Evolutionary conservation across 2,329 filamentous ascomycete genomes (phyloP), one percentile per base, ranked within the genome.

Genomic region (Hawksworthiomyces lignivorus): DNA sequence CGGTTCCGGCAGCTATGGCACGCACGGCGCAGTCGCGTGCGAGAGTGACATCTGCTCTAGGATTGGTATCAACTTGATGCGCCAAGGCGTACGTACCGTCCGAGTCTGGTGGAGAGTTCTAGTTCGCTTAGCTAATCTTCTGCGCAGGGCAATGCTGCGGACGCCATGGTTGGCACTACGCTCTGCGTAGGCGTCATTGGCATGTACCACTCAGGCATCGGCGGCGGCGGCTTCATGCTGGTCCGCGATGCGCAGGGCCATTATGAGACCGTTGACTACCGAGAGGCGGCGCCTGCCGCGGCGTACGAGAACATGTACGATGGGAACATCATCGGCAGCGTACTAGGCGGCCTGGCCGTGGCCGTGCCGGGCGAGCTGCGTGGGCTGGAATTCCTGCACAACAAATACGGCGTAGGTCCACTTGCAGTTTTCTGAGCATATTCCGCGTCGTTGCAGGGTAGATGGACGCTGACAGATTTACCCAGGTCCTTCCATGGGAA

Each of bases 221-320:
- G 86, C 17, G 90, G 90, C 7, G 90, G 90, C 30, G 90, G 90
- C 3, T 97, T 97, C 63, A 84, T 88, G 73, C 70, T 95, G 5
- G 76, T 95, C 5, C 80, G 86, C 36, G 72, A 77, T 26, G 65
- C 76, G 14, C 69, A 86, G 45, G 87, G 87, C n/a, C 68, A 69
- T 15, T 94, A 89, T 56, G 87, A 94, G 56, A 81, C 82, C 45
- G 80, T 97, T 51, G 90, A 97, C 62, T 97, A 94, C 56, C 74
- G 90, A 35, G 90, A 97, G 60, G 79, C 83, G 0, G 90, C 90
- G 0, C 90, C 90, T 1, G 84, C 82, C 0, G 84, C 86, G 0
- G 85, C 88, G 0, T 80, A 73, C 50, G 71, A 88, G 60, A 77
- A 94, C 54, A 97, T 97, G 90, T 97, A 83, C 60, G 71, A 76